Evolutionary conservation across 2,329 filamentous ascomycete species (phyloP), one percentile per base, ranked within the genome.

Genomic region (Fusarium lyarnte): DNA sequence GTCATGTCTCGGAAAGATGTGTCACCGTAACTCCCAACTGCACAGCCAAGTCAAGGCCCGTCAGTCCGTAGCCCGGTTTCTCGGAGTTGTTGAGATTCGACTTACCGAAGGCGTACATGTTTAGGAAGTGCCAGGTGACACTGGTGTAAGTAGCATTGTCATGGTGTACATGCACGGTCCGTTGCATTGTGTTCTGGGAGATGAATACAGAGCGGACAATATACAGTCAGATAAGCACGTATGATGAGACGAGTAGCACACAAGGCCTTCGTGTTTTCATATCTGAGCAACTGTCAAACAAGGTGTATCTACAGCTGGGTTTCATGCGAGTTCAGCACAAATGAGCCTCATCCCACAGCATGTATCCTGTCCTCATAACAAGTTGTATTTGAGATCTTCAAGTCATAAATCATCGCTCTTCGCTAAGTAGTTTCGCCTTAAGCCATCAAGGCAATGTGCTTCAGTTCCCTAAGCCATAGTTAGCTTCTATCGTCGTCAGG

Each of bases 371-470:
- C 21, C 12, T 43, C 13, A n/a, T 25, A 62, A 7, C 25, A 27
- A 45, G 45, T 46, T 29, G 31, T 25, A 27, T n/a, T 14, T 31
- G n/a, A 53, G 33, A 35, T 43, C 17, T 42, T 52, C 19, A 29
- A 27, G 17, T 63, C 57, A 45, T 69, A 55, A 45, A 63, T 69
- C 45, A 33, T 67, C 41, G 46, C 35, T 39, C 38, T 39, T 35
- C 14, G 36, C 49, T 43, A 5, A 16, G 35, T 36, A 43, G 25
- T 38, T 27, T 43, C n/a, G 33, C 27, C n/a, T 72, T 66, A 87
- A 31, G 81, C 80, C 85, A 89, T 85, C 58, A 89, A 76, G 3
- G 85, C 85, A 75, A 88, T 88, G 57, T 88, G 85, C 73, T 86
- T 87, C 7, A 89, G 78, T 69, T 89, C 87, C 59, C 84, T 86